Base-by-base conservation (phyloP, 441 rosid species). In the Breynia disticha region DNA sequence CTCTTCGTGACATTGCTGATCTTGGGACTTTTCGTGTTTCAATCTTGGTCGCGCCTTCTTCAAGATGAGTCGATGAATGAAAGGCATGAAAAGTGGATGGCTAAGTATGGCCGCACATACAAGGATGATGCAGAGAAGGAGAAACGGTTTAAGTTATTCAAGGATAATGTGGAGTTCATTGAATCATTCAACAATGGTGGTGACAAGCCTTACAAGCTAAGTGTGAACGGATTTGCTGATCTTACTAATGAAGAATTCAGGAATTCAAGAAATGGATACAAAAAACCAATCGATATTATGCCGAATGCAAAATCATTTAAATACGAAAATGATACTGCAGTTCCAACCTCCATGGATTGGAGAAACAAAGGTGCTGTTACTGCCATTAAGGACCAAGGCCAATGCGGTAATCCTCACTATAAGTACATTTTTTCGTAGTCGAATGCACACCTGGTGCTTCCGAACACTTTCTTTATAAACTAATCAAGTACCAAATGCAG, bases 171-270 rank as follows among this genome's bases (percentile, higher is more conserved):
- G 32, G 55, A 76, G 61, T 82, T 79, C 65, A 82, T 89, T 17
- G 89, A 82, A 54, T 63, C 52, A 20, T 76, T 79, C 9, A 89
- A 83, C 79, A 74, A 77, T 62, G 65, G 52, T 61, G 78, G 79
- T 63, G 56, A 60, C 8, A 74, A 60, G 61, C 67, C 76, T 60
- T 89, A 74, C 64, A 81, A 80, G 72, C 60, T 83, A 63, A 75
- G 72, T 63, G 50, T 83, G 57, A 89, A 89, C 65, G 76, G 67
- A 72, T 86, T 89, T 42, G 81, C 93, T 4, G 90, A 89, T 63
- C 48, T 83, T 53, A 89, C 86, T 19, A 81, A 64, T 47, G 78
- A 77, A n/a, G 93, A 86, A 66, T 86, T 89, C 56, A 64, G 64
- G 22, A 74, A 82, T 16, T 81, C 84, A 1, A 70, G 75, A 65